Evolutionary conservation across 2,329 filamentous ascomycete genomes (phyloP).

Genomic region (Mycosphaerella sp.): DNA sequence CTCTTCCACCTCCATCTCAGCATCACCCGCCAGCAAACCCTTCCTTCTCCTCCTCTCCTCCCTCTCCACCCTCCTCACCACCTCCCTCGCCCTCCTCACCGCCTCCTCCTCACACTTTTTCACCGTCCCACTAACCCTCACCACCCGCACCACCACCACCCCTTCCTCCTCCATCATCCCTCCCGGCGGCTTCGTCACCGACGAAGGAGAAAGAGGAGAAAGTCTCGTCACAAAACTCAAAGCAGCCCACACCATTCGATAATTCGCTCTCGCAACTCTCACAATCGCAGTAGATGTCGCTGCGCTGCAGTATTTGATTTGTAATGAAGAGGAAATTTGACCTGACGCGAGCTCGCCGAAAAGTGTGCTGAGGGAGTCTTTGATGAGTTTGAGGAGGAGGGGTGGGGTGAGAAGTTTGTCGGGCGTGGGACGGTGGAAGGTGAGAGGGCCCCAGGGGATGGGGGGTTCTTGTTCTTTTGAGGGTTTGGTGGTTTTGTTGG

Average conservation of each 20-base stretch:
- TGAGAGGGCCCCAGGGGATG: constrained; percentile 56
- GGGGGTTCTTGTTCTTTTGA: constrained; percentile 27
- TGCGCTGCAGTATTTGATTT: constrained; percentile 88
- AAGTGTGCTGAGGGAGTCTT: constrained; percentile 61
- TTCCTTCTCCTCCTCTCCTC: constrained; percentile 22
- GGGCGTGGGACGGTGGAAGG: constrained; percentile 70
- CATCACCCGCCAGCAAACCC: neutral
- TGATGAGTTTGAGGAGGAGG: constrained; percentile 59
- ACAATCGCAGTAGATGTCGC: constrained; percentile 95
- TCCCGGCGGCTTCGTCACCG: too few relatives aligned
- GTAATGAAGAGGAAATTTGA: constrained; percentile 56
- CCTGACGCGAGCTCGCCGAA: constrained; percentile 69
- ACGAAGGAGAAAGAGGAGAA: too few relatives aligned
- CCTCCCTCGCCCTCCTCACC: constrained; percentile 65
- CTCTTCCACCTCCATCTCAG: neutral
- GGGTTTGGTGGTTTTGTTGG: neutral
- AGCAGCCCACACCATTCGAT: constrained; percentile 83
- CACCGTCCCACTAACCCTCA: constrained; percentile 87
- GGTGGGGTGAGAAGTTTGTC: constrained; percentile 60
- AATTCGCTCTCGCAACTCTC: constrained; percentile 72
- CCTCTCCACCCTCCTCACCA: constrained; percentile 61
- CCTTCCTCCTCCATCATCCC: too few relatives aligned
- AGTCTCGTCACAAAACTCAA: constrained; percentile 72
- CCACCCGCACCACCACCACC: constrained; percentile 67
- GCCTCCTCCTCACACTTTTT: constrained; percentile 87